Evolutionary conservation across 2,329 filamentous ascomycete genomes (phyloP), one percentile per base, ranked within the genome.

Genomic region (Pseudocercospora pini-densiflorae): DNA sequence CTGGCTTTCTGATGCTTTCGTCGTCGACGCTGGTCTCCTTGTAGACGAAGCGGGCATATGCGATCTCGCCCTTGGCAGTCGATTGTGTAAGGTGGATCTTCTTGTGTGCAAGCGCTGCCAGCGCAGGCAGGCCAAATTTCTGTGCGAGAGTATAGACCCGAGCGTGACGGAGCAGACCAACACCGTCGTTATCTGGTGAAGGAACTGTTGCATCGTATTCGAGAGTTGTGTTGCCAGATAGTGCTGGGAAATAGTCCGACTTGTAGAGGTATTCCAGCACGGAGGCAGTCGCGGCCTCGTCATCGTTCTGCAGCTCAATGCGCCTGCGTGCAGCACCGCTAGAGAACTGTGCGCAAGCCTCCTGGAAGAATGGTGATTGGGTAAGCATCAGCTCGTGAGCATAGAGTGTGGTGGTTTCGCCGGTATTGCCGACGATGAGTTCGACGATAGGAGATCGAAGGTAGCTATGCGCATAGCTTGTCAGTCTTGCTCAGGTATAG

Each of bases 31-130:
- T 79, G 10, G 92, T 95, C 80, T 92, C 88, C 67, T 88, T 88
- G 83, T 97, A 97, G 33, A 97, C 91, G 81, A 93, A 97, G 77
- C 93, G 89, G 8, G 94, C 94, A 79, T 97, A 97, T 27, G 90
- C 88, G 76, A 97, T 94, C 83, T 97, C 94, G 78, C 93, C 94
- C 81, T 90, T 90, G 40, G 93, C 92, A 0, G 92, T 96, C 53
- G 90, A 92, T 76, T 93, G 90, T 74, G 97, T 91, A 78, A 92
- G 92, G 83, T 97, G 93, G 74, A 97, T 97, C 84, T 97, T 97
- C 77, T 88, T 89, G 77, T 92, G 92, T 2, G 93, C 90, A 29
- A 97, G 88, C 19, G 85, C 87, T 79, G 92, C 92, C 69, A 97
- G 88, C 9, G 83, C 82, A 0, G 82, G 81, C 19, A 85, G 81